A percentile compares a stretch with the other conserved stretches of the same genome.
Conservation (phyloP, 352 stramenopile species). For the Phytophthora rubi region DNA sequence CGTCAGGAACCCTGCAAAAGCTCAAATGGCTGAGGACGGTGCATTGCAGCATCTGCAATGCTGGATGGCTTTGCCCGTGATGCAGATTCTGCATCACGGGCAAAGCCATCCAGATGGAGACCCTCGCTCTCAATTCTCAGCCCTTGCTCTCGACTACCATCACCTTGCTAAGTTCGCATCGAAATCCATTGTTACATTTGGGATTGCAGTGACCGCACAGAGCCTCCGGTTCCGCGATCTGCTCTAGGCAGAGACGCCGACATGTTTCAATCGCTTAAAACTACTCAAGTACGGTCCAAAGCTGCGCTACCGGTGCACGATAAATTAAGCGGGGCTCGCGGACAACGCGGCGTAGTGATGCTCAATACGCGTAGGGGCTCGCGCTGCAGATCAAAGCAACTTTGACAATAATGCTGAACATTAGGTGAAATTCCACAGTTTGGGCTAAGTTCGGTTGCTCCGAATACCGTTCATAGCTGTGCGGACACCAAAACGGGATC, state of each 20-base stretch:
- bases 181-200: not conserved
- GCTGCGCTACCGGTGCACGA: too few species aligned
- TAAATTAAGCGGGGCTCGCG: too few species aligned
- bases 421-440: constrained; percentile 4
- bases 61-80: too few species aligned
- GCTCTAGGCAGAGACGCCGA: too few species aligned
- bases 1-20: constrained; percentile 25
- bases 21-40: constrained; percentile 33
- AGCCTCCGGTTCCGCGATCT: too few species aligned
- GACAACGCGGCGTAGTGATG: too few species aligned
- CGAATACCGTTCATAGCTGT: constrained; percentile 29
- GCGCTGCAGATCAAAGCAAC: not conserved
- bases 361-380: not conserved
- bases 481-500: constrained; percentile 28
- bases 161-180: constrained; percentile 14
- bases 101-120: constrained; percentile 15
- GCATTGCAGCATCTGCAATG: constrained; percentile 15
- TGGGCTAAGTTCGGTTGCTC: constrained; percentile 33
- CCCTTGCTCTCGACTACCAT: constrained; percentile 1
- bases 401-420: not conserved
- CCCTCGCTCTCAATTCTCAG: not conserved
- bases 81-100: too few species aligned
- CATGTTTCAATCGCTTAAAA: too few species aligned
- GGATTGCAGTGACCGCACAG: not conserved
- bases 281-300: too few species aligned